Percentiles rank a stretch among this genome's conserved stretches.
These are phyloP conservation scores for Lachnellula cervina DNA, from an alignment of 2,329 filamentous ascomycete genomes.

Conservation along the genomic window DNA sequence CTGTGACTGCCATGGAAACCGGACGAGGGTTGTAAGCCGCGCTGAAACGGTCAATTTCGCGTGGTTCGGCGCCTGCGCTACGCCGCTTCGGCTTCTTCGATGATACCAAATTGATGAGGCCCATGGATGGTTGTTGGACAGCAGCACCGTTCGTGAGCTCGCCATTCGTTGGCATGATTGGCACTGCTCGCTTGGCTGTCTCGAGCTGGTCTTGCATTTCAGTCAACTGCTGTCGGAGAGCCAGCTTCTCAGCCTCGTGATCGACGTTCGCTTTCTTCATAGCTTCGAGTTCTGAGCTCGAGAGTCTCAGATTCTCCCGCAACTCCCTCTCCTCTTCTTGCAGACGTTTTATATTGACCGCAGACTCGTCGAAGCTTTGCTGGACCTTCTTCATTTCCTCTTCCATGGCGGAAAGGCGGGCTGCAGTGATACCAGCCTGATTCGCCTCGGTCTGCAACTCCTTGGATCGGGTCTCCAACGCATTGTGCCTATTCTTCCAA, in stretches of 20 bases:
- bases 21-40: slow-evolving; percentile 89
- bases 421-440: slow-evolving; percentile 91
- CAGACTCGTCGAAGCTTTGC: slow-evolving; percentile 82
- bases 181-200: slow-evolving; percentile 61
- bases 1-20: slow-evolving; percentile 86
- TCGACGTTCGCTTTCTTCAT: slow-evolving; percentile 69
- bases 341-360: slow-evolving; percentile 83
- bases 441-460: slow-evolving; percentile 96
- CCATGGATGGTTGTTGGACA: slow-evolving; percentile 55
- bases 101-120: slow-evolving; percentile 92
- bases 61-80: slow-evolving; percentile 81
- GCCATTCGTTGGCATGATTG: slow-evolving; percentile 63
- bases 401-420: slow-evolving; percentile 85
- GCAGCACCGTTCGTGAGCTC: slow-evolving; percentile 61
- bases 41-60: slow-evolving; percentile 85
- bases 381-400: slow-evolving; percentile 93
- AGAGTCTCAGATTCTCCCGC: slow-evolving; percentile 73
- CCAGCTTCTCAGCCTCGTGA: slow-evolving; percentile 80
- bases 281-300: slow-evolving; percentile 75
- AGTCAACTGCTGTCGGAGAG: slow-evolving; percentile 78
- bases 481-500: slow-evolving; percentile 89
- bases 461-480: slow-evolving; percentile 82
- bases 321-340: slow-evolving; percentile 90
- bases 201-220: slow-evolving; percentile 93
- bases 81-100: slow-evolving; percentile 96